These are phyloP conservation scores for Arthonia radiata DNA, from an alignment of 495 filamentous ascomycete species.

Conservation along the genomic window DNA sequence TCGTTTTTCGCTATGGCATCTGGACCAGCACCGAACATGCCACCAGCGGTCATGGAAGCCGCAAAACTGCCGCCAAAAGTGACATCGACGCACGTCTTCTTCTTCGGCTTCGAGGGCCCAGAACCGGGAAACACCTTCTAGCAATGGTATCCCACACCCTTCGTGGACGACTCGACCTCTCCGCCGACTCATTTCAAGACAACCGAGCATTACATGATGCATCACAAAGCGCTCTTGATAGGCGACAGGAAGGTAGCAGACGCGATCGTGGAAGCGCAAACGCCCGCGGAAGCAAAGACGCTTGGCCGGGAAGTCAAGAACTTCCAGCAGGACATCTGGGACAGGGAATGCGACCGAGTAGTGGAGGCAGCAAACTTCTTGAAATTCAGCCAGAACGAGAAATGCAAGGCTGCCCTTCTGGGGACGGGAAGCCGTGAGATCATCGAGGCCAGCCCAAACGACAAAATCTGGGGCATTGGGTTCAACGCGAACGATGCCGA, in stretches of 20 bases:
- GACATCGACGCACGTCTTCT: slow-evolving; percentile 2
- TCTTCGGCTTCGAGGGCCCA: slow-evolving; percentile 4
- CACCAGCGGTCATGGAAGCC: too few relatives aligned
- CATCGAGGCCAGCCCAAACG: slow-evolving; percentile 2
- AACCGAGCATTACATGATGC: slow-evolving; percentile 4
- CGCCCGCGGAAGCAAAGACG: slow-evolving; percentile 3
- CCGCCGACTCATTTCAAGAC: not conserved
- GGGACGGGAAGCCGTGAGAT: slow-evolving; percentile 1
- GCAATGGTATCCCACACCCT: slow-evolving; percentile 3
- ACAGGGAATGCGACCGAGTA: slow-evolving; percentile 1
- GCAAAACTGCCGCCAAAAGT: slow-evolving; percentile 1
- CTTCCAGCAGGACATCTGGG: slow-evolving; percentile 1
- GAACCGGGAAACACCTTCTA: slow-evolving; percentile 2
- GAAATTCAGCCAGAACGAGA: slow-evolving; percentile 2
- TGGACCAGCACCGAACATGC: too few relatives aligned
- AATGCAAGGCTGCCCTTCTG: not conserved
- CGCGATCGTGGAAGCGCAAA: not conserved
- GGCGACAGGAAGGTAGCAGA: slow-evolving; percentile 1
- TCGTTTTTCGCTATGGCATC: too few relatives aligned
- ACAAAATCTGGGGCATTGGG: slow-evolving; percentile 2
- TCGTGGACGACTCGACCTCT: not conserved
- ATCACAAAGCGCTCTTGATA: slow-evolving; percentile 4
- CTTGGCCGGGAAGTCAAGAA: slow-evolving; percentile 2
- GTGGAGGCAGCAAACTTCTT: slow-evolving; percentile 1
- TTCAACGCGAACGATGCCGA: slow-evolving; percentile 1